Percentiles rank a stretch among this genome's conserved stretches.
Conservation (phyloP, 163 green algal genomes). For the Prototheca cutis region DNA sequence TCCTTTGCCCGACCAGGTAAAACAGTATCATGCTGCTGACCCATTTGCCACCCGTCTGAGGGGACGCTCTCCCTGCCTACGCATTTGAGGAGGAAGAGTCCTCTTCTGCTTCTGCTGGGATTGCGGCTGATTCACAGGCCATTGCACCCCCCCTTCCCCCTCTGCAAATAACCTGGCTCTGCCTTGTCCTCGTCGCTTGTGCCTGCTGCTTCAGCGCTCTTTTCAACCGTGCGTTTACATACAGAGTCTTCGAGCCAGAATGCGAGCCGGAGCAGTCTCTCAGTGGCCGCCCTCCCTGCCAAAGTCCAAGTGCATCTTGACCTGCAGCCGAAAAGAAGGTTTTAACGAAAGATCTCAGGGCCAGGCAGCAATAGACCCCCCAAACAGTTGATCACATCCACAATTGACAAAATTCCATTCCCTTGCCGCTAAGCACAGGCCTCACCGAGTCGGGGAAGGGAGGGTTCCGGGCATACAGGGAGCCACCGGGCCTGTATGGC, state of each 20-base stretch:
- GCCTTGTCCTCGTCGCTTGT: no score
- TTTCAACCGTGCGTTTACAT: not conserved
- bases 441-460: conserved; percentile 20
- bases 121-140: no score
- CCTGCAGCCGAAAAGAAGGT: not conserved
- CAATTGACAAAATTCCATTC: not conserved
- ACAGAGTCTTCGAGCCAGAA: not conserved
- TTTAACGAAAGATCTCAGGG: no score
- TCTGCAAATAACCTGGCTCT: not conserved
- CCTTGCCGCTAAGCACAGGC: not conserved
- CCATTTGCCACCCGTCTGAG: no score
- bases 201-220: no score
- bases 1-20: no score
- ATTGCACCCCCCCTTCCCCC: no score
- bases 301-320: conserved; percentile 11
- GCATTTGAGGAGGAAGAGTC: no score
- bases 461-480: conserved; percentile 43
- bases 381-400: not conserved
- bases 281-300: conserved; percentile 8
- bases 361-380: not conserved
- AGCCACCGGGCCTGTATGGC: conserved; percentile 42
- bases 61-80: no score
- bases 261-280: not conserved
- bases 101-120: no score
- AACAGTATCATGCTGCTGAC: no score